Evolutionary conservation across 495 filamentous ascomycete species (phyloP).

Genomic region (Hypoxylon fragiforme): DNA sequence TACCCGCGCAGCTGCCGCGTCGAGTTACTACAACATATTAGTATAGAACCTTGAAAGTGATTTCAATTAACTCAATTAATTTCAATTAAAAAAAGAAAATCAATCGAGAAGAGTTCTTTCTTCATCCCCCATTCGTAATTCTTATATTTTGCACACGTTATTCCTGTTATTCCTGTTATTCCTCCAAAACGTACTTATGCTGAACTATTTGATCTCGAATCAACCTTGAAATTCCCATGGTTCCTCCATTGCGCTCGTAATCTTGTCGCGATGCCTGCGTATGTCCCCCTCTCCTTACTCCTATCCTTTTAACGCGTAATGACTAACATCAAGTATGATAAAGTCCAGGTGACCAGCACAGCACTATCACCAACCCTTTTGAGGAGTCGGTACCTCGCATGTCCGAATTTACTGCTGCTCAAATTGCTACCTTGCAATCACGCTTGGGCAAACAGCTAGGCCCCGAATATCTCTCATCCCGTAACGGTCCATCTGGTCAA

Average conservation of each 20-base stretch:
- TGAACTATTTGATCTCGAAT: too few relatives aligned
- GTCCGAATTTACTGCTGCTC: slow-evolving; percentile 78
- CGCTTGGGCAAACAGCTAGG: slow-evolving; percentile 92
- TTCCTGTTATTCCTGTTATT: too few relatives aligned
- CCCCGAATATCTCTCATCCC: slow-evolving; percentile 89
- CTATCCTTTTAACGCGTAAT: slow-evolving; percentile 2
- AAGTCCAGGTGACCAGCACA: slow-evolving; percentile 83
- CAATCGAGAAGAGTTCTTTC: too few relatives aligned
- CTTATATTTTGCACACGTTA: too few relatives aligned
- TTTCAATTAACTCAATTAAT: too few relatives aligned
- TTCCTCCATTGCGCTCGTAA: slow-evolving; percentile 9
- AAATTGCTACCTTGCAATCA: slow-evolving; percentile 86
- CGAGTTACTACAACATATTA: too few relatives aligned
- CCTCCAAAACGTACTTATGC: too few relatives aligned
- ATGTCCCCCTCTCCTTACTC: slow-evolving; percentile 34
- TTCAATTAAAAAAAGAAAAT: too few relatives aligned
- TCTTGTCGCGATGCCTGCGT: slow-evolving; percentile 46
- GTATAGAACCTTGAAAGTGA: too few relatives aligned
- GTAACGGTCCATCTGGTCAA: slow-evolving; percentile 76
- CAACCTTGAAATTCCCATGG: slow-evolving; percentile 19
- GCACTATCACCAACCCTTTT: slow-evolving; percentile 68
- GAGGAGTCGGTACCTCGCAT: slow-evolving; percentile 68
- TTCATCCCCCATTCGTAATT: too few relatives aligned
- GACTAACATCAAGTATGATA: slow-evolving; percentile 12
- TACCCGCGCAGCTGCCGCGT: too few relatives aligned